A percentile compares a stretch with the other conserved stretches of the same genome.
phyloP scores from a whole-genome alignment of 2,329 filamentous ascomycete species.

The Ophiocordyceps camponoti-saundersi region DNA sequence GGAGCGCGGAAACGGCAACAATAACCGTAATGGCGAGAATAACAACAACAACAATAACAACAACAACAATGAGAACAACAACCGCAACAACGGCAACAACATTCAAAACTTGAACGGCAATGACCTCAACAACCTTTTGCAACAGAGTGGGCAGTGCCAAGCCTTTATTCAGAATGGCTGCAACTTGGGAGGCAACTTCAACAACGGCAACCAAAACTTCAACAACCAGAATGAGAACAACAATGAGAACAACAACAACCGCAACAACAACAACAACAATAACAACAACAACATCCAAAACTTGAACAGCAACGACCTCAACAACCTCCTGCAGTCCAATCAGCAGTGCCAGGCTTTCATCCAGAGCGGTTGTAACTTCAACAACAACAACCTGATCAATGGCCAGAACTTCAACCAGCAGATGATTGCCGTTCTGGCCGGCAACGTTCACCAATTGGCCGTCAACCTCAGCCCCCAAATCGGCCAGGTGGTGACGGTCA shows the following conservation, averaged over 20 bases:
- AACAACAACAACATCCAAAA: conserved; percentile 2
- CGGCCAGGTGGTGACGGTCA: conserved; percentile 2
- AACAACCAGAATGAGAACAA: conserved; percentile 6
- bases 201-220: conserved; percentile 1
- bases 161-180: not conserved
- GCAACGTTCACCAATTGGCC: conserved; percentile 9
- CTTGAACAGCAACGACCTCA: conserved; percentile 2
- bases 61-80: not conserved
- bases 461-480: not conserved
- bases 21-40: not conserved
- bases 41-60: not conserved
- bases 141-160: not conserved
- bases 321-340: conserved; percentile 2
- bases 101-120: conserved; percentile 1
- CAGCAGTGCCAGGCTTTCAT: not conserved
- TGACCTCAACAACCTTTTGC: not conserved
- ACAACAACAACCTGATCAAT: not conserved
- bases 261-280: conserved; percentile 1
- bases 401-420: conserved; percentile 1
- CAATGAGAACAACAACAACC: not conserved
- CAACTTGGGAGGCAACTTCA: conserved; percentile 2
- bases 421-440: conserved; percentile 3
- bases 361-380: not conserved
- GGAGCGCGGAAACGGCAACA: not conserved
- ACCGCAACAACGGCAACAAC: not conserved